A percentile compares a stretch with the other conserved stretches of the same genome.
Conservation (phyloP, 768 basidiomycete species). For the Lactarius pseudohatsudake region DNA sequence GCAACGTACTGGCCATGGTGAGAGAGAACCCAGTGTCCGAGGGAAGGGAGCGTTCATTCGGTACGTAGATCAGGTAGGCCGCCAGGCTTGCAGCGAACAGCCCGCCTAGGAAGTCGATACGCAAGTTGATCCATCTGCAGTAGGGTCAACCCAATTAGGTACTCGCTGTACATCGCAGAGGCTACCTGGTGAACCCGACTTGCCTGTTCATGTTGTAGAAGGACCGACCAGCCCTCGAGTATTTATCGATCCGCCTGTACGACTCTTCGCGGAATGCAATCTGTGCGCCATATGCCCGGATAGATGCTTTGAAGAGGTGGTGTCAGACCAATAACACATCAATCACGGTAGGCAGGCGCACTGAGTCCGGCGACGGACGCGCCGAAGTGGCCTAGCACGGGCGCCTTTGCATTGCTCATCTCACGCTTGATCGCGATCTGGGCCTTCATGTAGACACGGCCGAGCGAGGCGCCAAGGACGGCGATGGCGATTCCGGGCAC, state of each 20-base stretch:
- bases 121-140: conserved; percentile 47
- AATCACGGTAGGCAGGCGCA: conserved; percentile 27
- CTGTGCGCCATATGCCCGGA: conserved; percentile 58
- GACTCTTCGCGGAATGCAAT: conserved; percentile 44
- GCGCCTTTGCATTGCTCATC: conserved; percentile 51
- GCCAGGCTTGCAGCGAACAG: conserved; percentile 52
- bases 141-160: background rate
- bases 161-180: background rate
- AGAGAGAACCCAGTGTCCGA: conserved; percentile 43
- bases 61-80: conserved; percentile 51
- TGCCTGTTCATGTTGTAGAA: conserved; percentile 52
- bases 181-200: conserved; percentile 7
- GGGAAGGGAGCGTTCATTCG: conserved; percentile 36
- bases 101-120: conserved; percentile 57
- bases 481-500: conserved; percentile 40
- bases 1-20: conserved; percentile 42
- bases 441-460: conserved; percentile 53
- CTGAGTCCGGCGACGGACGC: conserved; percentile 51
- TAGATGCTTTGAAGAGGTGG: conserved; percentile 37
- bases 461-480: conserved; percentile 43
- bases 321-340: background rate
- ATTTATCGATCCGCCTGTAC: conserved; percentile 47
- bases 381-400: conserved; percentile 51
- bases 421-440: conserved; percentile 58
- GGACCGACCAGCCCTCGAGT: conserved; percentile 40